Base-by-base conservation (phyloP, 2,329 filamentous ascomycete genomes). In the Penicillium sp. region DNA sequence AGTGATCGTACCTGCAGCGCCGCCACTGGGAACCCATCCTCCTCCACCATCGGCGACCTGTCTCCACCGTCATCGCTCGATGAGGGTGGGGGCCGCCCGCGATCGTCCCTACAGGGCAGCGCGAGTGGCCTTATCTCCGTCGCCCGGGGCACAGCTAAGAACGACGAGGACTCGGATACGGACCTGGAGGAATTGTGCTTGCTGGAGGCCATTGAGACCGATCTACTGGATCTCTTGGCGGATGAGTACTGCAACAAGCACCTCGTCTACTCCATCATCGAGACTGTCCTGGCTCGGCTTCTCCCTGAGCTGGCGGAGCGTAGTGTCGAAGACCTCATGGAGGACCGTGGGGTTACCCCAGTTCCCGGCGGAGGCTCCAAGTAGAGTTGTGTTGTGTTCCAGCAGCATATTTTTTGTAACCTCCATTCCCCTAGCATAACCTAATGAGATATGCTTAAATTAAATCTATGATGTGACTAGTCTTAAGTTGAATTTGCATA, bases 191-290 rank as follows among this genome's bases (percentile, higher is more conserved):
- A 84, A 54, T 77, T 79, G 62, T 78, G 77, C 51, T 80, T 87
- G 59, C 76, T 86, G 47, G 75, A 79, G 61, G 84, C 88, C 67
- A 83, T 91, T 63, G 86, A 88, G 70, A 78, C 83, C 55, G 79
- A 80, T 25, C 80, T 92, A 48, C 81, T 98, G 49, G 86, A 90
- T 68, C 81, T 93, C 39, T 88, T 96, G 66, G 86, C 85, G 15
- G 92, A 97, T 76, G 82, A 84, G 54, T 96, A 96, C 78, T 89
- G 92, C 77, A 99, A 99, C 78, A 96, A 93, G 79, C 92, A 97
- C 78, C 80, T 98, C 35, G 80, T 96, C 67, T 96, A 96, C 71
- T 83, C 86, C 47, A 82, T 95, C 50, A 78, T 98, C 37, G 95
- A 99, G 78, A 78, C 94, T 59, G 74, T 96, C 2, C 81, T 97